Percentiles rank a stretch among this genome's conserved stretches.
These are phyloP conservation scores for Orbilia javanica DNA, from an alignment of 2,329 filamentous ascomycete species.

Conservation along the genomic window DNA sequence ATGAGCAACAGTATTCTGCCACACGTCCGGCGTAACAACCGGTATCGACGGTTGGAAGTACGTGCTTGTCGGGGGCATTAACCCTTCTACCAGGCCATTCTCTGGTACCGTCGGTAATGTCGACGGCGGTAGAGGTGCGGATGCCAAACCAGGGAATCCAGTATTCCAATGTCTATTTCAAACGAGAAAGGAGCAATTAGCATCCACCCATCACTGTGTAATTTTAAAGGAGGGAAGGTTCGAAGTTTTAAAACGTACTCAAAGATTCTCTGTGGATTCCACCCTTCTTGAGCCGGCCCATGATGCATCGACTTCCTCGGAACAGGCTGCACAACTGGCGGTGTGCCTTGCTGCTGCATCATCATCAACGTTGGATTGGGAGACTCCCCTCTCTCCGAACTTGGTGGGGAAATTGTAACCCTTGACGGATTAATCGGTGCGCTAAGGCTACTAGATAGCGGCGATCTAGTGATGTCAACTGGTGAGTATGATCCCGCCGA, in stretches of 20 bases:
- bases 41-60: conserved; percentile 52
- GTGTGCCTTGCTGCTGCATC: conserved; percentile 78
- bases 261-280: conserved; percentile 90
- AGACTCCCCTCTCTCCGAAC: conserved; percentile 69
- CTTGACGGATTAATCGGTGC: conserved; percentile 58
- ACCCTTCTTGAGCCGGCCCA: conserved; percentile 73
- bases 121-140: conserved; percentile 66
- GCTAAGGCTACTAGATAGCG: conserved; percentile 63
- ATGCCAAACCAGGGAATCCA: conserved; percentile 73
- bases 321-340: conserved; percentile 71
- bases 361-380: conserved; percentile 78
- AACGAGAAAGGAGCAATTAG: background rate
- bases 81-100: conserved; percentile 70
- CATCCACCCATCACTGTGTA: conserved; percentile 8
- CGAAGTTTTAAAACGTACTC: conserved; percentile 84
- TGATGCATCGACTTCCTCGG: conserved; percentile 63
- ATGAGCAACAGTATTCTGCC: conserved; percentile 58
- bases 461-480: conserved; percentile 69
- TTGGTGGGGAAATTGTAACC: conserved; percentile 66
- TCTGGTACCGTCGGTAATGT: conserved; percentile 67
- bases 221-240: background rate
- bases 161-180: conserved; percentile 86
- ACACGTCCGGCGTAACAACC: conserved; percentile 47
- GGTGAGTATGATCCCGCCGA: conserved; percentile 63
- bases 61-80: conserved; percentile 69